A percentile compares a stretch with the other conserved stretches of the same genome.
Evolutionary conservation across 768 basidiomycete species (phyloP).

Genomic region (Daedalea quercina): DNA sequence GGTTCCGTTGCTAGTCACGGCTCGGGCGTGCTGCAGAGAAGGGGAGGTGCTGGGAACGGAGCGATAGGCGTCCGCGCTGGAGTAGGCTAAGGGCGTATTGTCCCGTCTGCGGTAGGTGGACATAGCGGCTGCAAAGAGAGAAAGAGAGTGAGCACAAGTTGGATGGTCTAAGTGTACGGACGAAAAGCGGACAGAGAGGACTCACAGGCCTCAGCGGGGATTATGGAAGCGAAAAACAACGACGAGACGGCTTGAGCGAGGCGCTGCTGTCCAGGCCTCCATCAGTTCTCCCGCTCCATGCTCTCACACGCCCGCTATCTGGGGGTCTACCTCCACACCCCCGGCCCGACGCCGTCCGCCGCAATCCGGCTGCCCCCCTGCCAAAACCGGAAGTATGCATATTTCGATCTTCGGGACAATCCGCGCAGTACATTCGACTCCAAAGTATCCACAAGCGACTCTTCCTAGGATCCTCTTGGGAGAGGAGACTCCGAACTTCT

Average conservation of each 20-base stretch:
- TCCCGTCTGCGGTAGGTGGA: slow-evolving; percentile 14
- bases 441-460: too few species aligned
- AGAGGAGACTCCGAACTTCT: too few species aligned
- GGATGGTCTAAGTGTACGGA: not conserved
- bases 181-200: not conserved
- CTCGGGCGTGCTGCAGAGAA: slow-evolving; percentile 14
- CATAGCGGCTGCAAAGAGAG: slow-evolving; percentile 2
- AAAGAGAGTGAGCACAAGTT: not conserved
- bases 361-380: too few species aligned
- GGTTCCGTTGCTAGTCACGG: slow-evolving; percentile 7
- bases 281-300: not conserved
- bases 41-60: slow-evolving; percentile 13
- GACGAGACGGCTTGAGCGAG: not conserved
- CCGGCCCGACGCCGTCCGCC: too few species aligned
- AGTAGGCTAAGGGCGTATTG: slow-evolving; percentile 14
- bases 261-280: slow-evolving; percentile 2
- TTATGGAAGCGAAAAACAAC: not conserved
- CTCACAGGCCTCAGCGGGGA: not conserved
- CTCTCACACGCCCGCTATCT: not conserved
- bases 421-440: too few species aligned
- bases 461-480: too few species aligned
- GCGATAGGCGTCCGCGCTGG: slow-evolving; percentile 23
- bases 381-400: too few species aligned
- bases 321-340: not conserved
- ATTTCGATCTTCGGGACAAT: too few species aligned